Conservation (phyloP, 306 rosid genomes). For the Dicorynia guianensis region DNA sequence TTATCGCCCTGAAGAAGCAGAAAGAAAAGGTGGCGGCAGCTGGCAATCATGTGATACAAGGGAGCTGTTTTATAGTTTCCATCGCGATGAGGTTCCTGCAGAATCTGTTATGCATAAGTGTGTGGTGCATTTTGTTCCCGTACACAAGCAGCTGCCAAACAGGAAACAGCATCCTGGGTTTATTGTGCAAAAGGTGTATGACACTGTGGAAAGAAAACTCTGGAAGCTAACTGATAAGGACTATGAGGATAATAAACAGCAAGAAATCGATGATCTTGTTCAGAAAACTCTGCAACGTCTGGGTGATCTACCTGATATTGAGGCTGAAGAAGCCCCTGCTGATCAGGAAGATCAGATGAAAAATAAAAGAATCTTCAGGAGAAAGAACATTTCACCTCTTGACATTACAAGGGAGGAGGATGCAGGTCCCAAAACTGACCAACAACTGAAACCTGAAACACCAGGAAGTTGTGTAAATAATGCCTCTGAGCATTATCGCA, state of each 20-base stretch:
- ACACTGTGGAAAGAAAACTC: slow-evolving; percentile 87
- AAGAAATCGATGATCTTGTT: slow-evolving; percentile 86
- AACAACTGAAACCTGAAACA: slow-evolving; percentile 69
- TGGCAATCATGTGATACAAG: slow-evolving; percentile 94
- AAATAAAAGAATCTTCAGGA: slow-evolving; percentile 64
- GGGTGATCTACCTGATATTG: slow-evolving; percentile 79
- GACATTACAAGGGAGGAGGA: slow-evolving; percentile 81
- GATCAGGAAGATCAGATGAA: slow-evolving; percentile 72
- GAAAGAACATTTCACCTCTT: slow-evolving; percentile 70
- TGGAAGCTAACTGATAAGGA: slow-evolving; percentile 94
- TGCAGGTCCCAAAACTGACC: slow-evolving; percentile 57
- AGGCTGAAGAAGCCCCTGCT: slow-evolving; percentile 60
- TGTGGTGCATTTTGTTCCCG: slow-evolving; percentile 87
- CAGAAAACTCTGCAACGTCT: slow-evolving; percentile 73
- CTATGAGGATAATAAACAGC: slow-evolving; percentile 80
- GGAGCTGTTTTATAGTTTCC: slow-evolving; percentile 96
- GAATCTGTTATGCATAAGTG: slow-evolving; percentile 98
- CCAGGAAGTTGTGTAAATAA: slow-evolving; percentile 63
- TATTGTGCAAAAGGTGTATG: slow-evolving; percentile 90
- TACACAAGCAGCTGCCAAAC: slow-evolving; percentile 81
- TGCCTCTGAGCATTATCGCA: slow-evolving; percentile 61
- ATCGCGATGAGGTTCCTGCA: slow-evolving; percentile 94
- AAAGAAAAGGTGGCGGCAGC: slow-evolving; percentile 78
- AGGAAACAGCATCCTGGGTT: slow-evolving; percentile 95
- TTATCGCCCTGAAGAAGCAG: slow-evolving; percentile 99